phyloP scores from a whole-genome alignment of 1,284 basidiomycete species.

The Austroboletus novae-zelandiae region DNA sequence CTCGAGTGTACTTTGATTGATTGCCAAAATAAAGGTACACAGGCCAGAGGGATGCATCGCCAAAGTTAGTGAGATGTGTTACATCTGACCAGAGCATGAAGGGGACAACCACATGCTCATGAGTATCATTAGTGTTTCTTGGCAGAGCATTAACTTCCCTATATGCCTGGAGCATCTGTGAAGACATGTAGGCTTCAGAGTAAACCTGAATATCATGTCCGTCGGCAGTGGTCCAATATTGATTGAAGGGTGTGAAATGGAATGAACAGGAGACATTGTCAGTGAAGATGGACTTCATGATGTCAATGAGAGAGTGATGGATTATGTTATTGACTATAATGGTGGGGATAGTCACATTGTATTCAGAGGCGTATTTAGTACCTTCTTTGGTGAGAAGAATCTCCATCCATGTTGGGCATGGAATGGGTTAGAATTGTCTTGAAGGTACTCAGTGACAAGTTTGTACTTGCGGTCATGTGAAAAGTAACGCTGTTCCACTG shows the following conservation, averaged over 20 bases:
- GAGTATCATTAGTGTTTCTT: not conserved
- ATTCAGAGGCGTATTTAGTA: too few relatives aligned
- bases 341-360: too few relatives aligned
- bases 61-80: constrained; percentile 28
- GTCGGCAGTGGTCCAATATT: constrained; percentile 13
- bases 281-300: constrained; percentile 6
- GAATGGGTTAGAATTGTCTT: too few relatives aligned
- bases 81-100: constrained; percentile 35
- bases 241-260: constrained; percentile 17
- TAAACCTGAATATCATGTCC: constrained; percentile 12
- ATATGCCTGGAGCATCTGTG: not conserved
- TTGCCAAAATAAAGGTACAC: constrained; percentile 32
- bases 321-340: too few relatives aligned
- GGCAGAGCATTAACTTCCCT: not conserved
- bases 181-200: constrained; percentile 21
- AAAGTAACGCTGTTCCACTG: too few relatives aligned
- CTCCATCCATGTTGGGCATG: too few relatives aligned
- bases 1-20: constrained; percentile 8
- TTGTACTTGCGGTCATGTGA: too few relatives aligned
- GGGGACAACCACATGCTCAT: constrained; percentile 21
- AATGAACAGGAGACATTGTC: not conserved
- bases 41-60: constrained; percentile 29
- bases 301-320: too few relatives aligned
- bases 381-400: too few relatives aligned
- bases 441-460: too few relatives aligned